A percentile compares a stretch with the other conserved stretches of the same genome.
Evolutionary conservation across 352 stramenopile genomes (phyloP).

Genomic region (Globisporangium ultimum): DNA sequence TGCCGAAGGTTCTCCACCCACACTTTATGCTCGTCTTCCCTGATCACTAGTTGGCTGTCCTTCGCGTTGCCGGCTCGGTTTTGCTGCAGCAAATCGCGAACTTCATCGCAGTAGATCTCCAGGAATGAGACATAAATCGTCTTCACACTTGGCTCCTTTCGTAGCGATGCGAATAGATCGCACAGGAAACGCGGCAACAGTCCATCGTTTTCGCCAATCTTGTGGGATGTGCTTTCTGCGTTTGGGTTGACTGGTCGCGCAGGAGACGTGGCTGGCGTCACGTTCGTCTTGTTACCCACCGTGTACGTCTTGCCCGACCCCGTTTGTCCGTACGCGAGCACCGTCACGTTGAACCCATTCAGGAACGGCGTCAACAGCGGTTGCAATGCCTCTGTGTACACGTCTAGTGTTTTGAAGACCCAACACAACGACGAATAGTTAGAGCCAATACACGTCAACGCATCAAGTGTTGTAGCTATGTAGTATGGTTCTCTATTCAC

Average conservation of each 20-base stretch:
- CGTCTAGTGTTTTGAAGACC: slow-evolving; percentile 13
- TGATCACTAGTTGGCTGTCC: slow-evolving; percentile 25
- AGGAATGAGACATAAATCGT: slow-evolving; percentile 60
- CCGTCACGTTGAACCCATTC: slow-evolving; percentile 58
- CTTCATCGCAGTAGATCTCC: slow-evolving; percentile 94
- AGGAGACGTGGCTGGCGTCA: slow-evolving; percentile 11
- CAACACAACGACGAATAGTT: neutral
- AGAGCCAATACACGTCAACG: no score
- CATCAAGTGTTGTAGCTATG: neutral
- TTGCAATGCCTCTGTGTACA: slow-evolving; percentile 37
- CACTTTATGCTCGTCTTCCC: slow-evolving; percentile 37
- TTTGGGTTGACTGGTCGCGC: slow-evolving; percentile 1
- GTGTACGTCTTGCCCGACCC: slow-evolving; percentile 59
- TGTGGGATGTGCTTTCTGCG: slow-evolving; percentile 1
- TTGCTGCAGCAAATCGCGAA: slow-evolving; percentile 86
- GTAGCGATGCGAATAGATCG: slow-evolving; percentile 39
- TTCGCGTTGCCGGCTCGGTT: slow-evolving; percentile 1
- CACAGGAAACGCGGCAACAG: slow-evolving; percentile 49
- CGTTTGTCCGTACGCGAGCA: slow-evolving; percentile 59
- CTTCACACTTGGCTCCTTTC: slow-evolving; percentile 33
- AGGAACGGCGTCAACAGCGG: slow-evolving; percentile 44
- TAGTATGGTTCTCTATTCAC: slow-evolving; percentile 4
- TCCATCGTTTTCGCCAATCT: slow-evolving; percentile 26
- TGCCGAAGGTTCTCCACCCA: slow-evolving; percentile 43
- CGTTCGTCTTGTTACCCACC: slow-evolving; percentile 35